These are phyloP conservation scores for Globisporangium uncinulatum DNA, from an alignment of 352 stramenopile species.

Conservation along the genomic window DNA sequence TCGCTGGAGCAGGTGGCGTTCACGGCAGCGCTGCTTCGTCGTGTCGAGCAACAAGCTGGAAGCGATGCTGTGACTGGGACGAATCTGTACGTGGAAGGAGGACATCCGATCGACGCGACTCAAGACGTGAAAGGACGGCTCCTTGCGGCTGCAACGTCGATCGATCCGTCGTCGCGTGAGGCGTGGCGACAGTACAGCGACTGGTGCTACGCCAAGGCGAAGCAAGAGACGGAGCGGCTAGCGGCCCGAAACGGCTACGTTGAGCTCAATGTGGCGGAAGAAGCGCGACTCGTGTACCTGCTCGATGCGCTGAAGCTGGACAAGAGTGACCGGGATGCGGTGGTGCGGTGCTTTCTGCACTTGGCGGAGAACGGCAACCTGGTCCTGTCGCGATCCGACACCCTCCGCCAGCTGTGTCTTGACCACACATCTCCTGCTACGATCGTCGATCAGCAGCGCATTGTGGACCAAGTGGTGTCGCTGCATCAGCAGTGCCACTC, in stretches of 20 bases:
- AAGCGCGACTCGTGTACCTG: conserved; percentile 28
- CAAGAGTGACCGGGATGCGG: conserved; percentile 21
- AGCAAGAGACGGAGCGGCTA: conserved; percentile 34
- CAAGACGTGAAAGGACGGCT: conserved; percentile 11
- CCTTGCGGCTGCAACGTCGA: conserved; percentile 23
- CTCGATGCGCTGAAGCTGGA: conserved; percentile 34
- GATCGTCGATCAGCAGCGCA: conserved; percentile 3
- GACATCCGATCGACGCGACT: conserved; percentile 16
- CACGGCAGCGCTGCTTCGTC: neutral
- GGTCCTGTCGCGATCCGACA: conserved; percentile 25
- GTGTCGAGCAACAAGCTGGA: neutral
- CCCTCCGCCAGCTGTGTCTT: conserved; percentile 31
- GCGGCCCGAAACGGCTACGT: conserved; percentile 42
- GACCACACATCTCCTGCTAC: conserved; percentile 1
- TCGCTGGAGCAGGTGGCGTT: conserved; percentile 12
- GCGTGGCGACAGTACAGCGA: conserved; percentile 63
- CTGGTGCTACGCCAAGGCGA: conserved; percentile 64
- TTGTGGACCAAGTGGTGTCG: conserved; percentile 24
- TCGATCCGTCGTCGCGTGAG: conserved; percentile 30
- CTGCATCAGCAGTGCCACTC: conserved; percentile 30
- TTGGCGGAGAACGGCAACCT: conserved; percentile 48
- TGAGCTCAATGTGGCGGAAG: conserved; percentile 36
- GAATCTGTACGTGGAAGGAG: neutral
- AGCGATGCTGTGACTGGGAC: neutral
- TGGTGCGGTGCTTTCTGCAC: conserved; percentile 40